Evolutionary conservation across 345 rosid species (phyloP), one percentile per base, ranked within the genome.

Genomic region (Eucalyptus pauciflora): DNA sequence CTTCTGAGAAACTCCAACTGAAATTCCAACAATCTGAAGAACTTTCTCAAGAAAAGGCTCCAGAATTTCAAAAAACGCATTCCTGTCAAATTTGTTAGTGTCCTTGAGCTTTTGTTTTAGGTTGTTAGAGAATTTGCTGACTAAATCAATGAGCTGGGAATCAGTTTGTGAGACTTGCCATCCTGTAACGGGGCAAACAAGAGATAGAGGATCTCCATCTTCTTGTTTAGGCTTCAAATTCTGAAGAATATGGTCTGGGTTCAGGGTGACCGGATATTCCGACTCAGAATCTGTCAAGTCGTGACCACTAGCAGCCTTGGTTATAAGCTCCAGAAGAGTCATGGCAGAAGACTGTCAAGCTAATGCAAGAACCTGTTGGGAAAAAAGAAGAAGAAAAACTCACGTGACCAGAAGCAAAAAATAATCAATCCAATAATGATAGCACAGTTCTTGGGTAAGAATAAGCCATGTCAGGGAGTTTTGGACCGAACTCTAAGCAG

Each of bases 211-310:
- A 91, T 92, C 89, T 16, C 92, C 88, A 87, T 83, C 92, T 86
- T 95, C 98, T 46, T 88, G 56, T 89, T 94, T 90, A 46, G 95
- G 94, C 94, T 96, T 96, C 93, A 96, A 87, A 88, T 93, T 96
- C 56, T 67, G 69, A n/a, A 95, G 92, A 90, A 91, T 71, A 16
- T 90, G 92, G 64, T 94, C 94, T 64, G 96, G 79, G 92, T 94
- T 93, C 67, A 97, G 92, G 89, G 94, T 83, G 50, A 96, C 91
- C 1, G 97, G 98, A 88, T 92, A 93, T 46, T 94, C 97, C 7
- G 93, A 88, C 24, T 91, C 93, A 16, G 94, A 87, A 33, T 86
- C 89, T 52, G 58, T 54, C 27, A 86, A 87, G 46, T 93, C 93
- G 8, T 46, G 90, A 29, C 91, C 87, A 7, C 96, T 93, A 16